A percentile compares a stretch with the other conserved stretches of the same genome.
Conservation (phyloP, 1,284 basidiomycete genomes). For the Sanghuangporus baumii region DNA sequence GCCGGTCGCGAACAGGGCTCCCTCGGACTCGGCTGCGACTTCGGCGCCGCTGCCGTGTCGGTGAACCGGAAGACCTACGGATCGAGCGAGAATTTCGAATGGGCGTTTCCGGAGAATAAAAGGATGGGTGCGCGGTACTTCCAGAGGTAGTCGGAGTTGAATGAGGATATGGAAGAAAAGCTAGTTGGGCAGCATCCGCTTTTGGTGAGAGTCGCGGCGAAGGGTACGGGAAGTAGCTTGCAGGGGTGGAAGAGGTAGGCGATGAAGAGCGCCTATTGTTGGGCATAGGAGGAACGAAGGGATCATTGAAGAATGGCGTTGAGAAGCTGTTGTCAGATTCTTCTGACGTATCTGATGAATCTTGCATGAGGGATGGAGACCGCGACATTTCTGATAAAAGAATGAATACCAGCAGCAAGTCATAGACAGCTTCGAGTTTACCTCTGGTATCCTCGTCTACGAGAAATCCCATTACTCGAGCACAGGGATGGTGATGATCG, state of each 20-base stretch:
- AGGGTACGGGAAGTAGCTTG: neutral
- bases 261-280: neutral
- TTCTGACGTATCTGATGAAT: conserved; percentile 10
- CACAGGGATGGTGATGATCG: neutral
- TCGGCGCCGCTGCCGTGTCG: neutral
- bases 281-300: neutral
- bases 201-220: conserved; percentile 4
- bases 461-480: neutral
- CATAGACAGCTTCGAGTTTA: neutral
- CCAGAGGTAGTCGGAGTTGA: neutral
- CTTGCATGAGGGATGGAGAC: conserved; percentile 2
- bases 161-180: conserved; percentile 15
- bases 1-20: neutral
- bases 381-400: neutral
- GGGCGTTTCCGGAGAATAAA: neutral
- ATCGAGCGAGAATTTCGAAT: neutral
- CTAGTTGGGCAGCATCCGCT: conserved; percentile 4
- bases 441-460: neutral
- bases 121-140: neutral
- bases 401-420: neutral
- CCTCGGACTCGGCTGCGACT: conserved; percentile 8
- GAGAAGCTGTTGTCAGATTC: conserved; percentile 9
- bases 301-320: neutral
- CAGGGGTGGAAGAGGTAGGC: neutral
- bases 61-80: neutral